Conservation (phyloP, 73 alveolate species). For the Uronychia setigera region DNA sequence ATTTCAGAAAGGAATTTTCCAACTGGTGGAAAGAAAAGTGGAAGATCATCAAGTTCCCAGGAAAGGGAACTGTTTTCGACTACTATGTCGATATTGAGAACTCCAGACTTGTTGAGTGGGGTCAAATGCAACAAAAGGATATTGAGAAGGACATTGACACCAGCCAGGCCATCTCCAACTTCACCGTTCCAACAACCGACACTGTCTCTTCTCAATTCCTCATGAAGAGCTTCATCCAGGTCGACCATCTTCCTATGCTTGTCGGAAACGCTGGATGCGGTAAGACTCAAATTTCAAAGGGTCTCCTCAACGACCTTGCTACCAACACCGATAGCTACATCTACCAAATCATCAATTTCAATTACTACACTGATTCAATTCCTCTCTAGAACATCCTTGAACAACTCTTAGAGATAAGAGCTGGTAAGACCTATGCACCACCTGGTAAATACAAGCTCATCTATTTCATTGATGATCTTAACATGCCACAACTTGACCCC, state of each 20-base stretch:
- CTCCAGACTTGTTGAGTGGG: conserved; percentile 98
- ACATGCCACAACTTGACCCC: conserved; percentile 99
- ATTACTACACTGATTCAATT: conserved; percentile 99
- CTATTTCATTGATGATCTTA: conserved; percentile 99
- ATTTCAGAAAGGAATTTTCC: conserved; percentile 98
- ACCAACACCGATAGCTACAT: conserved; percentile 90
- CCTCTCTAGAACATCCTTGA: conserved; percentile 94
- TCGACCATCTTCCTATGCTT: conserved; percentile 90
- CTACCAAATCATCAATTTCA: conserved; percentile 95
- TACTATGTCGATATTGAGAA: conserved; percentile 95
- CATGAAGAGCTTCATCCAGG: conserved; percentile 83
- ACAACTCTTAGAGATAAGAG: conserved; percentile 93
- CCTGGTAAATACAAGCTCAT: conserved; percentile 99
- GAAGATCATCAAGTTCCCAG: conserved; percentile 99
- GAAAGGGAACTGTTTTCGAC: conserved; percentile 99
- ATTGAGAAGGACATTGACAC: conserved; percentile 72
- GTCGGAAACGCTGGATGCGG: conserved; percentile 99
- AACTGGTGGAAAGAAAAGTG: conserved; percentile 99
- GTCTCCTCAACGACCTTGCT: conserved; percentile 91
- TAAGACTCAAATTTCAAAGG: conserved; percentile 98
- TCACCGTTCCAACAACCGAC: conserved; percentile 99
- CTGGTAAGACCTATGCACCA: conserved; percentile 99
- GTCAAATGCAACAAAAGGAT: conserved; percentile 87
- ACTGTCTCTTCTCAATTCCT: conserved; percentile 89
- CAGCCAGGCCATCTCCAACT: conserved; percentile 79